Evolutionary conservation across 2,329 filamentous ascomycete genomes (phyloP).

Genomic region (Clonostachys chloroleuca): DNA sequence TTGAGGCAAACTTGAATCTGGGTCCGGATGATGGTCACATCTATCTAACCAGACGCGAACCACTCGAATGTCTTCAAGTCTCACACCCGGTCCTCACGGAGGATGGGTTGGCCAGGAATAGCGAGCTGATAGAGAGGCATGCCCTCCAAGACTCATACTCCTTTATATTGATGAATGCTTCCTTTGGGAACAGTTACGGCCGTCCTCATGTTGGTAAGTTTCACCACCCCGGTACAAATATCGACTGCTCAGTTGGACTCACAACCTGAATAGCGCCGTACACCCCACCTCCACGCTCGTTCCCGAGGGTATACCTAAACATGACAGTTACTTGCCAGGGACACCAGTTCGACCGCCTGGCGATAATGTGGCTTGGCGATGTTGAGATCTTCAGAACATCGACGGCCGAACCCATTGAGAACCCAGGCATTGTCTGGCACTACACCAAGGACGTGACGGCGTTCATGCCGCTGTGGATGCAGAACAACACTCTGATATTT

Average conservation of each 20-base stretch:
- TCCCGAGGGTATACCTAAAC: constrained; percentile 73
- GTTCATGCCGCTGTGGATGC: constrained; percentile 64
- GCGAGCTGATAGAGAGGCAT: constrained; percentile 2
- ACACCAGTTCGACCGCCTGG: constrained; percentile 73
- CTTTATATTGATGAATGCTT: constrained; percentile 61
- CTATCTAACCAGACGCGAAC: background rate
- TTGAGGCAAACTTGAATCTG: too few species aligned
- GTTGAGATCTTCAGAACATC: constrained; percentile 80
- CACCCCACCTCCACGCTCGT: constrained; percentile 61
- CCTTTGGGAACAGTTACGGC: constrained; percentile 71
- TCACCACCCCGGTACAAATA: background rate
- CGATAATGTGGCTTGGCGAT: constrained; percentile 70
- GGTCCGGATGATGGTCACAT: too few species aligned
- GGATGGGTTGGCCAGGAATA: constrained; percentile 18
- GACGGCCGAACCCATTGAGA: constrained; percentile 68
- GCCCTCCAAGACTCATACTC: constrained; percentile 22
- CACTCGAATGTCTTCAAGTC: constrained; percentile 60
- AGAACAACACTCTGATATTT: constrained; percentile 71
- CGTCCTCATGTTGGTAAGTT: constrained; percentile 64
- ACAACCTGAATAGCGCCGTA: constrained; percentile 47
- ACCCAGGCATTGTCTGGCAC: constrained; percentile 67
- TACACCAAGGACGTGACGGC: constrained; percentile 77
- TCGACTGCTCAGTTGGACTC: constrained; percentile 2
- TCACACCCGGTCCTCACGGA: constrained; percentile 59
- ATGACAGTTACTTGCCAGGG: constrained; percentile 70